Percentiles rank a stretch among this genome's conserved stretches.
Evolutionary conservation across 148 eudicot genomes (phyloP).

Genomic region (Silene uniflora): DNA sequence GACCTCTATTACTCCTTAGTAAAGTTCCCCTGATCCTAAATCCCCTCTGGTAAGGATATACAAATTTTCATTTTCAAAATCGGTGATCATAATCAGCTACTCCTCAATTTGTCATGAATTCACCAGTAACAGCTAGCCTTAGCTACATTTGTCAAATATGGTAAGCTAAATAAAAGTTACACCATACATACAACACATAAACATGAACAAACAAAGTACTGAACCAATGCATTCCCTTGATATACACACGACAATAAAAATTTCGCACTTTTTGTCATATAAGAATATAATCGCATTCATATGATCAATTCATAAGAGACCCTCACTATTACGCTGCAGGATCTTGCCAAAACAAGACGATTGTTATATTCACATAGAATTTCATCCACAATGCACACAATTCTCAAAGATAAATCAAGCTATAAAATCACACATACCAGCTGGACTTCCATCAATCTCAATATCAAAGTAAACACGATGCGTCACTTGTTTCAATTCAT

Average conservation of each 20-base stretch:
- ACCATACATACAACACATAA: background rate
- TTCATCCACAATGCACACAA: background rate
- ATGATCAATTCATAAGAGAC: too few relatives aligned
- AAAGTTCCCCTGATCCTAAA: too few relatives aligned
- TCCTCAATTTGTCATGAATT: background rate
- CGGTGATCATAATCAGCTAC: background rate
- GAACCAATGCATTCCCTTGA: background rate
- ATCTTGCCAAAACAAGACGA: background rate
- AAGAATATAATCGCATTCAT: background rate
- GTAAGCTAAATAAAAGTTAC: background rate
- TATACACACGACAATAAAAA: background rate
- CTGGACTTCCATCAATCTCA: constrained; percentile 63
- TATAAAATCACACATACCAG: constrained; percentile 42
- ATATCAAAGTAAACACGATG: constrained; percentile 86
- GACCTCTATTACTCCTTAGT: too few relatives aligned
- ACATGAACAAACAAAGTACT: background rate
- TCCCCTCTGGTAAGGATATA: background rate
- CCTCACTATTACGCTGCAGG: too few relatives aligned
- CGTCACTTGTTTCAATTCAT: constrained; percentile 52
- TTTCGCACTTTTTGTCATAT: too few relatives aligned
- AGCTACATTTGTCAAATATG: background rate
- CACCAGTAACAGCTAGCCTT: background rate
- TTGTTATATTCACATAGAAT: background rate
- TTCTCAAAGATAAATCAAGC: background rate
- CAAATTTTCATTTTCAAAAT: too few relatives aligned